phyloP scores from a whole-genome alignment of 2,329 filamentous ascomycete species.

The Reticulascus tulasneorum region DNA sequence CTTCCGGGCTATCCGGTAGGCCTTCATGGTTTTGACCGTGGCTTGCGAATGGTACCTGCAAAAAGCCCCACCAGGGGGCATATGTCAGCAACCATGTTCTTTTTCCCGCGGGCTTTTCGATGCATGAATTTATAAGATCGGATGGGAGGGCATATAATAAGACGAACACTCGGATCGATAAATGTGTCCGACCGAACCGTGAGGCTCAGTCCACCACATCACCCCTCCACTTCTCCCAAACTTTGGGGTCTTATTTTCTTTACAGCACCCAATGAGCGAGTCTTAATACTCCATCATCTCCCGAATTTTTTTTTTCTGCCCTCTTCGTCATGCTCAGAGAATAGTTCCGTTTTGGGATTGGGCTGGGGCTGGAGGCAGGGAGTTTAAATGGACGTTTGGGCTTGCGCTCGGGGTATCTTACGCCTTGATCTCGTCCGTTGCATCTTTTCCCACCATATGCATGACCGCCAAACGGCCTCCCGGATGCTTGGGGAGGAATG shows the following conservation, averaged over 20 bases:
- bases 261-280: too few species aligned
- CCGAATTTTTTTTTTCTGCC: too few species aligned
- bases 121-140: too few species aligned
- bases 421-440: constrained; percentile 56
- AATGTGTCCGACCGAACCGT: constrained; percentile 1
- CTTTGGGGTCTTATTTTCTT: too few species aligned
- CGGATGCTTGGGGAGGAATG: constrained; percentile 56
- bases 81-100: constrained; percentile 20
- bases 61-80: constrained; percentile 12
- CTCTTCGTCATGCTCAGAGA: too few species aligned
- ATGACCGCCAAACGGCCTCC: constrained; percentile 55
- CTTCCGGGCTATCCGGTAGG: constrained; percentile 56
- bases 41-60: constrained; percentile 53
- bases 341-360: too few species aligned
- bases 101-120: constrained; percentile 1
- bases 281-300: too few species aligned
- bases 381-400: too few species aligned
- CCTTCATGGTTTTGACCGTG: constrained; percentile 54
- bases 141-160: too few species aligned
- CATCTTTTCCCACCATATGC: constrained; percentile 59
- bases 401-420: constrained; percentile 38
- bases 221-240: neutral
- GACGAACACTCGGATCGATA: neutral
- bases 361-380: too few species aligned
- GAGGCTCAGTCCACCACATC: constrained; percentile 1